Percentiles rank a stretch among this genome's conserved stretches.
Evolutionary conservation across 305 asterid species (phyloP).

Genomic region (Fraxinus sp.): DNA sequence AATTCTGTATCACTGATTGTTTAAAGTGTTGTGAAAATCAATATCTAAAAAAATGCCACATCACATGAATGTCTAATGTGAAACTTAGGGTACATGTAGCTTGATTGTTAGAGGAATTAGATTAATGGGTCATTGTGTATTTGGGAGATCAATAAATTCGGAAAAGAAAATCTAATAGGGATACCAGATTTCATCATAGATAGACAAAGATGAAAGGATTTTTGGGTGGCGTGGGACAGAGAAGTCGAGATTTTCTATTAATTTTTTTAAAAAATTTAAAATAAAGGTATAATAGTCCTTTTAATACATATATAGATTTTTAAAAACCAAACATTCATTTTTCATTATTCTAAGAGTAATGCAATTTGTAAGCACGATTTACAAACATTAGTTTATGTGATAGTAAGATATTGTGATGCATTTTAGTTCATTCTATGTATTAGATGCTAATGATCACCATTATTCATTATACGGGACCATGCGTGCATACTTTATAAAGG

Average conservation of each 20-base stretch:
- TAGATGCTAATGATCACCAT: not conserved
- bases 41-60: too few species aligned
- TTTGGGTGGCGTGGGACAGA: not conserved
- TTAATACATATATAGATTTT: not conserved
- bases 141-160: not conserved
- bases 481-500: not conserved
- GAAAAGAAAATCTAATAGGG: not conserved
- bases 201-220: too few species aligned
- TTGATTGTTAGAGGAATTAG: too few species aligned
- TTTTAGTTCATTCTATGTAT: not conserved
- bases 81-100: too few species aligned
- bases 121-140: too few species aligned
- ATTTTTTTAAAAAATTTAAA: too few species aligned
- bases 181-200: too few species aligned
- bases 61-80: too few species aligned
- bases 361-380: not conserved
- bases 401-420: not conserved
- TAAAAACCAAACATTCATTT: not conserved
- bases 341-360: not conserved
- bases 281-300: not conserved
- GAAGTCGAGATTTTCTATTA: not conserved
- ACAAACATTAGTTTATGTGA: not conserved
- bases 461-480: not conserved
- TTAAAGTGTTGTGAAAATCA: too few species aligned
- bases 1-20: too few species aligned